Conservation (phyloP, 495 filamentous ascomycete genomes). For the Halenospora varia region DNA sequence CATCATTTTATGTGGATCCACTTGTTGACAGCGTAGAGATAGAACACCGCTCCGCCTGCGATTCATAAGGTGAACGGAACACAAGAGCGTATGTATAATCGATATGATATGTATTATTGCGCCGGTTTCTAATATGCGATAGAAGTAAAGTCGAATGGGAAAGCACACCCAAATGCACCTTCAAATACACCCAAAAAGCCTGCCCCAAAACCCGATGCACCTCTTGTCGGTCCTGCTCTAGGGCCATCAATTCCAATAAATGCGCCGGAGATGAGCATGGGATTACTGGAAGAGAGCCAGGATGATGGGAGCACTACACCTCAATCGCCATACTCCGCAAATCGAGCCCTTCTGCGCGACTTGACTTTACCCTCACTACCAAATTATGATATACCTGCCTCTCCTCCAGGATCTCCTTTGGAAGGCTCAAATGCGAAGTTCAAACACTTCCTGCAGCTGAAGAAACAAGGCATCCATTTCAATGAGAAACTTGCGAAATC, state of each 20-base stretch:
- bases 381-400: slow-evolving; percentile 77
- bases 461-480: slow-evolving; percentile 85
- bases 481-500: slow-evolving; percentile 74
- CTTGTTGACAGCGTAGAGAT: slow-evolving; percentile 15
- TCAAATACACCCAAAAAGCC: neutral
- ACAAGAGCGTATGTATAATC: slow-evolving; percentile 7
- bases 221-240: slow-evolving; percentile 39
- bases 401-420: slow-evolving; percentile 72
- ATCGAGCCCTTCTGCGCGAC: slow-evolving; percentile 64
- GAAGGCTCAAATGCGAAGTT: slow-evolving; percentile 65
- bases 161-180: neutral
- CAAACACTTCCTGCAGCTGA: slow-evolving; percentile 76
- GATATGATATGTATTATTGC: neutral
- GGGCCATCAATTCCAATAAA: slow-evolving; percentile 27
- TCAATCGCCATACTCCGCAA: slow-evolving; percentile 65
- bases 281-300: slow-evolving; percentile 18
- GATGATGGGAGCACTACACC: slow-evolving; percentile 34
- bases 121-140: neutral
- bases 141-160: neutral
- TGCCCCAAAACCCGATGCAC: slow-evolving; percentile 30
- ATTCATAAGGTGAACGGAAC: neutral
- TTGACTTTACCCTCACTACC: slow-evolving; percentile 81
- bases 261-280: slow-evolving; percentile 5
- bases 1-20: neutral
- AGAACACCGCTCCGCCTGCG: neutral